Evolutionary conservation across 345 rosid genomes (phyloP), one percentile per base, ranked within the genome.

Genomic region (Linum lewisii): DNA sequence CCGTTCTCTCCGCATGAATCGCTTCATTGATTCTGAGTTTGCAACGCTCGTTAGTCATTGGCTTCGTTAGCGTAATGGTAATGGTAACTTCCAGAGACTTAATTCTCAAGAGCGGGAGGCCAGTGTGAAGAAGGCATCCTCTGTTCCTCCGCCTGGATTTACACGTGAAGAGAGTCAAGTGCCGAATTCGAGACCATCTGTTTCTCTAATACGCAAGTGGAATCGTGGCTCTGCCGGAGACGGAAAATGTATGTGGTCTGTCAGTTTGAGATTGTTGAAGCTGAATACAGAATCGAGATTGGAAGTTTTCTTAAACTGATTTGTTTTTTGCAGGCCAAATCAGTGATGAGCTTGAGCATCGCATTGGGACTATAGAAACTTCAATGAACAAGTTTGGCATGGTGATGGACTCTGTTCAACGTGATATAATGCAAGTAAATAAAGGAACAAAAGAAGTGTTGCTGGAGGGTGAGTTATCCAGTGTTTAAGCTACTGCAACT

Each of bases 331-430:
- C 81, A 90, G 90, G 81, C 76, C 94, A 77, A 73, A 57, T 69
- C 10, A 69, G 71, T 64, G 90, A 87, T 74, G 97, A 85, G 66
- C 82, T 87, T 62, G 88, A 83, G 73, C 87, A 67, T 50, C 77
- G 81, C 73, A 69, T 84, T 62, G 85, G 84, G 54, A 67, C 81
- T 76, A 77, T 84, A 67, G 97, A 87, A 72, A 81, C 88, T 71
- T 85, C 92, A 57, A 57, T 87, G 51, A 94, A 69, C 75, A 87
- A 84, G 79, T 73, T 81, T 66, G 84, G 85, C 44, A 87, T 82
- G 81, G 79, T 84, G 70, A 63, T 93, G 70, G 96, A 81, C 72
- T 84, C 97, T 53, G 71, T 87, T 67, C 90, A 90, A 79, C 79
- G 77, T 61, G 88, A 94, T 75, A 68, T 94, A 63, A 80, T 90